A percentile compares a stretch with the other conserved stretches of the same genome.
Evolutionary conservation across 2,329 filamentous ascomycete genomes (phyloP).

Genomic region (Curvularia lunata): DNA sequence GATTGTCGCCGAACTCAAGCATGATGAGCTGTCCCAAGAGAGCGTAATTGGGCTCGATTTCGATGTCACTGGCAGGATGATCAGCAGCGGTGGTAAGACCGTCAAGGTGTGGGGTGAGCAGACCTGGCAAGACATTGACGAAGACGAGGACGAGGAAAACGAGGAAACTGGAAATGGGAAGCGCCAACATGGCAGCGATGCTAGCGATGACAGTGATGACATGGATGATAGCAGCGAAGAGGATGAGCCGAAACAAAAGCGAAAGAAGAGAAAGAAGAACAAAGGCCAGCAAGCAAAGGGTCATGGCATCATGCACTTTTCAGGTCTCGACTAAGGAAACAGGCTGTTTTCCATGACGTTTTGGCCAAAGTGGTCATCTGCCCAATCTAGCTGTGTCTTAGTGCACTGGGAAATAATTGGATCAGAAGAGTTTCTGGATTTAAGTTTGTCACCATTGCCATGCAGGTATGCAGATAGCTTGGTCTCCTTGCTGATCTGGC

Average conservation of each 20-base stretch:
- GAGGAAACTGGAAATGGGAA: constrained; percentile 44
- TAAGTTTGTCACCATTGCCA: neutral
- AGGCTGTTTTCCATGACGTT: neutral
- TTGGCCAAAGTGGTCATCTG: neutral
- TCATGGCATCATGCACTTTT: constrained; percentile 47
- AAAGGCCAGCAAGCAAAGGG: constrained; percentile 45
- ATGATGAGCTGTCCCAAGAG: constrained; percentile 77
- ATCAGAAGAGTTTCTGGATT: neutral
- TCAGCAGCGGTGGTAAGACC: constrained; percentile 83
- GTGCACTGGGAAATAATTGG: neutral
- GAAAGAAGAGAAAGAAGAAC: constrained; percentile 53
- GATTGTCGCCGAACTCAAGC: constrained; percentile 70
- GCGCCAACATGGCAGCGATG: constrained; percentile 44
- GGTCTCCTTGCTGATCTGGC: neutral
- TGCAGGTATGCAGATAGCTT: neutral
- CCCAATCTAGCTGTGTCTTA: neutral
- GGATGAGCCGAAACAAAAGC: constrained; percentile 50
- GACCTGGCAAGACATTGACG: constrained; percentile 57
- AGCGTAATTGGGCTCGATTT: constrained; percentile 83
- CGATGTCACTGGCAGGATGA: constrained; percentile 83
- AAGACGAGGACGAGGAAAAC: constrained; percentile 54
- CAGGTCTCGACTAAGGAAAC: constrained; percentile 37
- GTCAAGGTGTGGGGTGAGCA: constrained; percentile 91
- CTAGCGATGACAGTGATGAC: constrained; percentile 49
- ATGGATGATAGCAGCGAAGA: constrained; percentile 54